phyloP scores from a whole-genome alignment of 2,329 filamentous ascomycete genomes.

The Hymenoscyphus albidus region DNA sequence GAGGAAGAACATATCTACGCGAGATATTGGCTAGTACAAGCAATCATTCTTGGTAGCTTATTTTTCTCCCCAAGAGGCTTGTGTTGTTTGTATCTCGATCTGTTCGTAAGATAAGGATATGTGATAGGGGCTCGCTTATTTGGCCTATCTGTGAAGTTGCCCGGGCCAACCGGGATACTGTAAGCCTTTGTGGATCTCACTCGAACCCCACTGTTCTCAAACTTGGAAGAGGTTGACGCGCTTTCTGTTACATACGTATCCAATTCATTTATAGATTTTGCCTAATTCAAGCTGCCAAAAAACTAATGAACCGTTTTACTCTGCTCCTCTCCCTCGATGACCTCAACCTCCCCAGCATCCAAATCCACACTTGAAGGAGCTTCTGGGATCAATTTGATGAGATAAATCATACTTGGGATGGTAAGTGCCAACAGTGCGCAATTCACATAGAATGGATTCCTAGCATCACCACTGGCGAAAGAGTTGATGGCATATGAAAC shows the following conservation, averaged over 20 bases:
- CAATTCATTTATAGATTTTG: no score
- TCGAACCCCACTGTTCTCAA: neutral
- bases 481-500: slow-evolving; percentile 35
- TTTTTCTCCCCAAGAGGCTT: neutral
- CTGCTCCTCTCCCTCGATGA: neutral
- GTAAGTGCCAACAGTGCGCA: slow-evolving; percentile 14
- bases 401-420: slow-evolving; percentile 17
- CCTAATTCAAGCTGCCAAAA: neutral
- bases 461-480: slow-evolving; percentile 13
- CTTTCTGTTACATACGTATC: no score
- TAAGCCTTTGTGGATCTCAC: neutral
- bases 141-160: slow-evolving; percentile 1
- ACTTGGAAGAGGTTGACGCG: neutral
- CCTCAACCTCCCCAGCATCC: slow-evolving; percentile 11
- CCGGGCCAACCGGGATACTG: neutral
- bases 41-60: neutral
- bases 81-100: neutral
- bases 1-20: neutral
- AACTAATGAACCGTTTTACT: neutral
- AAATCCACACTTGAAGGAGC: slow-evolving; percentile 11
- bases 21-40: neutral
- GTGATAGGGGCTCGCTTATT: neutral
- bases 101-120: neutral
- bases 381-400: slow-evolving; percentile 17
- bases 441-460: slow-evolving; percentile 21